Evolutionary conservation across 306 rosid species (phyloP), one percentile per base, ranked within the genome.

Genomic region (Dryas octopetala): DNA sequence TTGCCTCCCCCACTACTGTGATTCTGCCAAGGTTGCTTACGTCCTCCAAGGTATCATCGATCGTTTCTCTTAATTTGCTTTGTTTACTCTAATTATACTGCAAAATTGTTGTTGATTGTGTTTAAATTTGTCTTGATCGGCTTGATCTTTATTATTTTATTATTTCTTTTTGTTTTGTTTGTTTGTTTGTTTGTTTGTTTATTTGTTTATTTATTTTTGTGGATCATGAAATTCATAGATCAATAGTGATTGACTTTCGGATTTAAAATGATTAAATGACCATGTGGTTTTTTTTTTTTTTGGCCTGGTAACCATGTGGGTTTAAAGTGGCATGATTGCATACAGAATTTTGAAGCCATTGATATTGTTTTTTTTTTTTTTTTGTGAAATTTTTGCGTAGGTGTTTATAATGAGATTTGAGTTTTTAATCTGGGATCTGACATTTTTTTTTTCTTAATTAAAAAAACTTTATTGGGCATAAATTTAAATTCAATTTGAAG

Each of bases 21-120:
- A 92, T 70, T 92, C 94, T 61, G 70, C 93, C 50, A 85, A 83
- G 70, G 96, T 92, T 19, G 97, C 96, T 1, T 90, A 90, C 62
- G 89, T 90, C 65, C 91, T 92, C 19, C 97, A 88, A 84, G 97
- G 97, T 92, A 76, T 16, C 16, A 9, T 6, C 23, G 32, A 28
- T 28, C 32, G 32, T 28, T 28, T 53, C 38, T 32, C 55, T 19
- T 1, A 17, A 13, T 51, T 44, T 71, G 26, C 0, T 10, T 1
- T 43, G 19, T 4, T 28, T n/a, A 51, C 19, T 47, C 5, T 12
- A 26, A 2, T 38, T 1, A 2, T 15, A 44, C 12, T 23, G 16
- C 1, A 51, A 7, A 26, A 10, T 55, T 52, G 41, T 66, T 52
- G 50, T 51, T 54, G 40, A 62, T 9, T 47, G 26, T 65, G 8